Percentiles rank a stretch among this genome's conserved stretches.
Evolutionary conservation across 2,329 filamentous ascomycete species (phyloP).

Genomic region (Lasiodiplodia citricola): DNA sequence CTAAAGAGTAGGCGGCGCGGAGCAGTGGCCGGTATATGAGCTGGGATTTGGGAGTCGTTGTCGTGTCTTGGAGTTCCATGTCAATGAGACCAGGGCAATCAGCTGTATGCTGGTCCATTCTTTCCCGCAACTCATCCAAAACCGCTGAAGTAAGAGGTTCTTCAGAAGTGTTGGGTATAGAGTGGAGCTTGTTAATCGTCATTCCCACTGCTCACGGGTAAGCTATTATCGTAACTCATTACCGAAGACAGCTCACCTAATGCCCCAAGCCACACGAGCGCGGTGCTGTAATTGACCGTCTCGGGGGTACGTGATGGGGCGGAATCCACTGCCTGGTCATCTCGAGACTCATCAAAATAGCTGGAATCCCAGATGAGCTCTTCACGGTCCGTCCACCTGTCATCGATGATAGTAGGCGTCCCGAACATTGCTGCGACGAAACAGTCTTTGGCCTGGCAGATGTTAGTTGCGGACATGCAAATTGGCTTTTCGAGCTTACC

Average conservation of each 20-base stretch:
- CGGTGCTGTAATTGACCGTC: background rate
- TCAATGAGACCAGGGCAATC: slow-evolving; percentile 5
- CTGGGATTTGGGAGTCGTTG: background rate
- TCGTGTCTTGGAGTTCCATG: slow-evolving; percentile 3
- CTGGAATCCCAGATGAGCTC: background rate
- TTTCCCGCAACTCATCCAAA: background rate
- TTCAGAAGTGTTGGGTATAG: background rate
- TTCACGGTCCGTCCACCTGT: slow-evolving; percentile 4
- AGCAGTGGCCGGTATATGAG: slow-evolving; percentile 4
- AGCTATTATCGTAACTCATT: background rate
- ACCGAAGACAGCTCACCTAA: background rate
- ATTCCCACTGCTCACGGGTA: background rate
- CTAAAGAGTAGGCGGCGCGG: background rate
- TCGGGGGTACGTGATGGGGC: background rate
- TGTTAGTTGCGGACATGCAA: background rate
- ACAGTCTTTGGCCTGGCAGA: background rate
- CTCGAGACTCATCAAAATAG: slow-evolving; percentile 5
- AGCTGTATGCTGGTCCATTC: background rate
- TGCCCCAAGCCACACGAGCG: background rate
- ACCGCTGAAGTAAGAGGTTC: background rate
- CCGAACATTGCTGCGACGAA: slow-evolving; percentile 1
- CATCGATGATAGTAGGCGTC: slow-evolving; percentile 6
- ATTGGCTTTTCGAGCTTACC: background rate
- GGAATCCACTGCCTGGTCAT: background rate
- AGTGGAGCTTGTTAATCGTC: background rate